phyloP scores from a whole-genome alignment of 192 early-diverging fungal species.

The Coemansia sp. region DNA sequence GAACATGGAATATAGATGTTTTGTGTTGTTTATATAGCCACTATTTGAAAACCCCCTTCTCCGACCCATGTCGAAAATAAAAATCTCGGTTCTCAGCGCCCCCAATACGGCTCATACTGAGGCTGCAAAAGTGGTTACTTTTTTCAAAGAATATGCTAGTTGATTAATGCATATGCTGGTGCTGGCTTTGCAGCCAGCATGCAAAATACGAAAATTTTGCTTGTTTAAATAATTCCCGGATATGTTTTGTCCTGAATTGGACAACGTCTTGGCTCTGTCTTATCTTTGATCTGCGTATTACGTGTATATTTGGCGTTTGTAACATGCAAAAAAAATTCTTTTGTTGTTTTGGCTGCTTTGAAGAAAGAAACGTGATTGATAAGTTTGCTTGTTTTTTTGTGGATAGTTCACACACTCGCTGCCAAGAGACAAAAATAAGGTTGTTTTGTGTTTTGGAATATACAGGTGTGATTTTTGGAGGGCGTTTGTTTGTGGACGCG shows the following conservation, averaged over 20 bases:
- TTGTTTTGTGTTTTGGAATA: not conserved
- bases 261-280: not conserved
- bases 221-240: too few relatives aligned
- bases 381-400: not conserved
- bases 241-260: too few relatives aligned
- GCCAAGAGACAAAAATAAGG: not conserved
- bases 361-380: conserved; percentile 12
- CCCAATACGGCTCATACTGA: too few relatives aligned
- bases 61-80: not conserved
- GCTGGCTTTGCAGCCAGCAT: too few relatives aligned
- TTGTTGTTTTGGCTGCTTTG: not conserved
- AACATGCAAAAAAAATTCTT: not conserved
- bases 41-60: not conserved
- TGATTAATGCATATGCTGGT: too few relatives aligned
- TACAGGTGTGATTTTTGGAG: too few relatives aligned
- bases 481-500: not conserved
- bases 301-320: not conserved
- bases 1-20: not conserved
- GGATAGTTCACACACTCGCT: not conserved
- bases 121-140: too few relatives aligned
- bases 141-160: too few relatives aligned
- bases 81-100: too few relatives aligned
- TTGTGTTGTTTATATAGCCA: conserved; percentile 1
- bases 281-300: not conserved
- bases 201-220: too few relatives aligned